Evolutionary conservation across 768 basidiomycete genomes (phyloP).

Genomic region (Leccinum sublutescens): DNA sequence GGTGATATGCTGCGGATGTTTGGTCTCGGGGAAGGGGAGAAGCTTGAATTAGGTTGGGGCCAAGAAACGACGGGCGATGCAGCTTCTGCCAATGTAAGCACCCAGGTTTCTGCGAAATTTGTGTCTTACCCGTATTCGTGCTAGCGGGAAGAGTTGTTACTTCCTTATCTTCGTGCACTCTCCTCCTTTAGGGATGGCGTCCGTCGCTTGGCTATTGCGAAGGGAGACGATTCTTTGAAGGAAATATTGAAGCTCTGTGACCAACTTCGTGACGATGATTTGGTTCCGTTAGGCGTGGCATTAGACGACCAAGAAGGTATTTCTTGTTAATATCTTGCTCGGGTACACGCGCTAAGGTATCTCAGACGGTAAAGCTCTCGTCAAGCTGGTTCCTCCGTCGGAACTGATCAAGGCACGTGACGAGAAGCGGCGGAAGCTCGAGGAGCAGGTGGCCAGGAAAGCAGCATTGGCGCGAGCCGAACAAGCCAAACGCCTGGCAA

Average conservation of each 20-base stretch:
- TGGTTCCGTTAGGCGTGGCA: constrained; percentile 93
- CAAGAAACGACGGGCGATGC: constrained; percentile 46
- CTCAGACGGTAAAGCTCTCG: constrained; percentile 89
- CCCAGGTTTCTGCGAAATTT: constrained; percentile 1
- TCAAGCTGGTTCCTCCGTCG: constrained; percentile 84
- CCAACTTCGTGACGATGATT: constrained; percentile 82
- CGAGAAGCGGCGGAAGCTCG: constrained; percentile 74
- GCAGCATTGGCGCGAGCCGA: constrained; percentile 64
- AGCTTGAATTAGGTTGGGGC: constrained; percentile 82
- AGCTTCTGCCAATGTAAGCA: constrained; percentile 45
- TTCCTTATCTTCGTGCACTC: constrained; percentile 84
- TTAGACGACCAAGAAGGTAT: constrained; percentile 94
- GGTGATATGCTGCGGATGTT: constrained; percentile 76
- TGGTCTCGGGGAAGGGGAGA: constrained; percentile 72
- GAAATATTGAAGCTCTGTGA: constrained; percentile 89
- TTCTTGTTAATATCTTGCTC: constrained; percentile 14
- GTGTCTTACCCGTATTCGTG: not conserved
- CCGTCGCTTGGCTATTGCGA: constrained; percentile 75
- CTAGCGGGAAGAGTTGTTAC: constrained; percentile 80
- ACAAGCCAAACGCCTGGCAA: constrained; percentile 65
- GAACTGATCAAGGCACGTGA: constrained; percentile 83
- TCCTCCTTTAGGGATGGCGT: constrained; percentile 92
- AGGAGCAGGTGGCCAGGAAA: constrained; percentile 80
- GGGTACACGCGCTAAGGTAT: not conserved
- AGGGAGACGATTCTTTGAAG: constrained; percentile 60